Evolutionary conservation across 2,329 filamentous ascomycete genomes (phyloP), one percentile per base, ranked within the genome.

Genomic region (Pseudohalonectria lignicola): DNA sequence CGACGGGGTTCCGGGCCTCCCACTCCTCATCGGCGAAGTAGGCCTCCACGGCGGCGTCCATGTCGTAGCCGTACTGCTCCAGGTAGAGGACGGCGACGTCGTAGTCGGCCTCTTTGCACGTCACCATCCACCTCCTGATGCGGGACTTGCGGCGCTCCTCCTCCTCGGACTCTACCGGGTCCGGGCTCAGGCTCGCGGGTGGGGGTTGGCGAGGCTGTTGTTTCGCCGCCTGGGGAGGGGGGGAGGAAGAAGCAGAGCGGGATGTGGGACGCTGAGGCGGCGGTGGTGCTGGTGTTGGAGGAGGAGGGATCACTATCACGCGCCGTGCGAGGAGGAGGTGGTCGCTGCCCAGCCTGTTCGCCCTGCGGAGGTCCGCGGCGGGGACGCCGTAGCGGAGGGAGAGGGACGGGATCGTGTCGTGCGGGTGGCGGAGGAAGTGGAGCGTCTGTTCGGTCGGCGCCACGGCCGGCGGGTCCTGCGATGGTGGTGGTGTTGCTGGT

Each of bases 121-220:
- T 68, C 2, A 86, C 76, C 84, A 88, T 88, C 66, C 81, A 90
- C 43, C 81, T 73, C 31, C 85, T 68, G 25, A 90, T 69, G 52
- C 79, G 79, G 15, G 63, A 68, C 59, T 85, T 88, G 44, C 77
- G 70, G 36, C 71, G 63, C 58, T 84, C 79, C 50, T 86, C 83
- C 33, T 82, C 80, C 52, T 86, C 82, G 34, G 79, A 76, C 39
- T 83, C 81, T n/a, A 84, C 49, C 0, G 84, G 83, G 20, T 71
- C 64, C 1, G 83, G 82, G 33, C 78, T 84, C 18, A 87, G 61
- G 17, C 47, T 49, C 1, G 40, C 36, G 3, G 34, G 23, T 1
- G 31, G 17, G 35, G n/a, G 2, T 11, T 13, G 10, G 25, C n/a
- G 8, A n/a, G n/a, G n/a, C n/a, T n/a, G n/a, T n/a, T n/a, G n/a